phyloP scores from a whole-genome alignment of 192 early-diverging fungal species.

The Pilobolus umbonatus region DNA sequence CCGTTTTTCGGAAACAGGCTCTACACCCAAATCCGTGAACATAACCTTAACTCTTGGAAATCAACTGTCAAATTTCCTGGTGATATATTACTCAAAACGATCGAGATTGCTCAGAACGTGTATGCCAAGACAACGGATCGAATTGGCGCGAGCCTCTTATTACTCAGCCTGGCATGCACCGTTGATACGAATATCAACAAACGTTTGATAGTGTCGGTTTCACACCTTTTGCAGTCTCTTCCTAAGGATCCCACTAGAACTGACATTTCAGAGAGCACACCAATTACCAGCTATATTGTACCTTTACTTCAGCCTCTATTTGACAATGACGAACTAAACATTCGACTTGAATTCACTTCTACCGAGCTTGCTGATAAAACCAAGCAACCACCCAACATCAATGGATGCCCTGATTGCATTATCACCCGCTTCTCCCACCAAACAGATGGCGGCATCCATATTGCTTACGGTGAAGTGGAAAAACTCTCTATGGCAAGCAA shows the following conservation, averaged over 20 bases:
- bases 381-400: conserved; percentile 9
- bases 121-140: conserved; percentile 3
- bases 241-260: conserved; percentile 12
- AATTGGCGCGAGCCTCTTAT: neutral
- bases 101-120: conserved; percentile 12
- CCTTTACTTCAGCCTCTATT: conserved; percentile 11
- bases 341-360: conserved; percentile 8
- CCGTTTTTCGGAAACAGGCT: conserved; percentile 7
- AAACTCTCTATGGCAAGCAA: conserved; percentile 8
- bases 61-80: conserved; percentile 1
- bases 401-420: conserved; percentile 17
- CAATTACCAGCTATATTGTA: conserved; percentile 13
- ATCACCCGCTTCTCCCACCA: conserved; percentile 12
- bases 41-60: conserved; percentile 1
- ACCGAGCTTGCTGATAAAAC: conserved; percentile 9
- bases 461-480: conserved; percentile 11
- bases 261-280: conserved; percentile 3
- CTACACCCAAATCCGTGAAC: neutral
- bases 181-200: conserved; percentile 2
- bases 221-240: conserved; percentile 9
- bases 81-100: conserved; percentile 2
- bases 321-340: conserved; percentile 9
- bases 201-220: conserved; percentile 7
- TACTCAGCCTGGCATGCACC: conserved; percentile 6
- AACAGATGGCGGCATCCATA: conserved; percentile 5